phyloP scores from a whole-genome alignment of 2,329 filamentous ascomycete species.

The Ascochyta pisi region DNA sequence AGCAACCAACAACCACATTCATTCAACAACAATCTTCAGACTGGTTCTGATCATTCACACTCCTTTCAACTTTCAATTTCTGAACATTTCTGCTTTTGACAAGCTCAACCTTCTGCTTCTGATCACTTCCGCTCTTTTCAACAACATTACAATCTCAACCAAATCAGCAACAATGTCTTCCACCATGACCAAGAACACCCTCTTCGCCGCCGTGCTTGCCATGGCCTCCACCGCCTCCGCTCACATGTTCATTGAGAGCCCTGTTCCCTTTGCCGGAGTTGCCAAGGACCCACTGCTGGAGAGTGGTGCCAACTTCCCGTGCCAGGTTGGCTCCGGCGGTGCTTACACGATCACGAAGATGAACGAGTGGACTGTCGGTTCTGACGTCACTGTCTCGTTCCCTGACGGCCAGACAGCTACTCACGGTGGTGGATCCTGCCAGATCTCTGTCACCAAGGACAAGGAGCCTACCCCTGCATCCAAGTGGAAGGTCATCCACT shows the following conservation, averaged over 20 bases:
- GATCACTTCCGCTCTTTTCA: slow-evolving; percentile 16
- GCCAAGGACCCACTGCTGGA: slow-evolving; percentile 62
- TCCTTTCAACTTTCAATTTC: slow-evolving; percentile 16
- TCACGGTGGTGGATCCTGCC: slow-evolving; percentile 91
- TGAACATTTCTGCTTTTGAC: slow-evolving; percentile 8
- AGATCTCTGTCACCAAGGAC: slow-evolving; percentile 82
- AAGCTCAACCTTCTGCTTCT: slow-evolving; percentile 11
- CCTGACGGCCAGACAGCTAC: slow-evolving; percentile 66
- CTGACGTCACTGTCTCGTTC: slow-evolving; percentile 68
- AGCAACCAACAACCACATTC: slow-evolving; percentile 14
- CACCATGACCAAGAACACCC: slow-evolving; percentile 16
- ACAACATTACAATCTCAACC: slow-evolving; percentile 7
- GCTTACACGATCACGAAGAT: slow-evolving; percentile 53
- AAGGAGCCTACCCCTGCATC: slow-evolving; percentile 69
- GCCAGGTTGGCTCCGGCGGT: slow-evolving; percentile 61
- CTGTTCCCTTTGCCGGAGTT: slow-evolving; percentile 65
- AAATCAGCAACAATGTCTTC: slow-evolving; percentile 17
- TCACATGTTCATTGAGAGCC: slow-evolving; percentile 77
- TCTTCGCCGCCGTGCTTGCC: slow-evolving; percentile 35
- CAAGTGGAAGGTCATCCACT: slow-evolving; percentile 87
- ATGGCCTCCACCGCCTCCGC: slow-evolving; percentile 66
- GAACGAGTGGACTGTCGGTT: slow-evolving; percentile 71
- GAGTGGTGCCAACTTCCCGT: slow-evolving; percentile 76
- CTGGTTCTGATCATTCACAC: slow-evolving; percentile 21
- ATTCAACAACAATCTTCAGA: slow-evolving; percentile 16